Base-by-base conservation (phyloP, 202 grass and related monocot genomes). In the Schoenoplectus triqueter region DNA sequence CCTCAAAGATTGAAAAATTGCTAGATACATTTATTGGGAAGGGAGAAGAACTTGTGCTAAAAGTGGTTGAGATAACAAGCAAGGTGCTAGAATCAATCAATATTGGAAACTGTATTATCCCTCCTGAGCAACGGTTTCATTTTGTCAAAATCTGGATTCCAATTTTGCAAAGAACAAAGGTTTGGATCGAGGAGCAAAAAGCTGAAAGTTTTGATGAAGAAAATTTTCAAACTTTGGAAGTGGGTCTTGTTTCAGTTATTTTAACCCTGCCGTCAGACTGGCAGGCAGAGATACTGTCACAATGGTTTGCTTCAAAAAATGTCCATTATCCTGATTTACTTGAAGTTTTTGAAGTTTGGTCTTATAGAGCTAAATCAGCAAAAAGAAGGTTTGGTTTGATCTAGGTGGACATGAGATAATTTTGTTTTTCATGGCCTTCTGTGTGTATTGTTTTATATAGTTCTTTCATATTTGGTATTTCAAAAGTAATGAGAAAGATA, bases 271-370 rank as follows among this genome's bases (percentile, higher is more conserved):
- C 93, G 0, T 95, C 93, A 9, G 80, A 87, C 69, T 64, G 39
- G 56, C 93, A 96, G 50, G 91, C 91, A 42, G 93, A 88, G 69
- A 94, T 95, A 68, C 78, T 99, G 76, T 86, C 88, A 0, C 78
- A 84, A 86, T 95, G 93, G 96, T 88, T 98, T 76, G 86, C 69
- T 72, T 95, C 86, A 0, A 73, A 95, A 49, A 76, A 99, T 87
- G 73, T 72, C 22, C 73, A 72, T 2, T 99, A 92, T 80, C 96
- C 84, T 1, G 93, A 99, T 84, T 82, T 94, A 84, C 89, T 90
- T 8, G 93, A 96, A 80, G 93, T 88, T 15, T 95, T 99, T 54
- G 93, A 99, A 59, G 84, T 91, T 77, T 94, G 96, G 96, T 95
- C 91, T 73, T 95, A 91, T 71, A 86, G 95, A 72, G 92, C 93